Evolutionary conservation across 2,329 filamentous ascomycete genomes (phyloP).

Genomic region (Fusarium anthophilum): DNA sequence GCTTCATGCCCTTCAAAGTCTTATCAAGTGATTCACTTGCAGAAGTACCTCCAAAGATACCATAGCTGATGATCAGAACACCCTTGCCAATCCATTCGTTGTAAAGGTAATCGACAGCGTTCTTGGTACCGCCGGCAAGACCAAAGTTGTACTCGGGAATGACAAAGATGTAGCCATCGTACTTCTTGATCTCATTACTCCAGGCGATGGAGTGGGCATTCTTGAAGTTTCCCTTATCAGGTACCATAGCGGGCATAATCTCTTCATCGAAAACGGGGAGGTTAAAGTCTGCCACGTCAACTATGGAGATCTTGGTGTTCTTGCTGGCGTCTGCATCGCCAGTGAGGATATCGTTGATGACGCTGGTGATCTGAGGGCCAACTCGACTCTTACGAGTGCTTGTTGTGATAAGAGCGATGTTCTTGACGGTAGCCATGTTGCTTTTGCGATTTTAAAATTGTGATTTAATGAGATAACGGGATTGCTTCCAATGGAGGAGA

Average conservation of each 20-base stretch:
- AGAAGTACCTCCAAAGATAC: slow-evolving; percentile 9
- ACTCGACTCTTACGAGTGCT: slow-evolving; percentile 20
- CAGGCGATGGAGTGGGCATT: slow-evolving; percentile 56
- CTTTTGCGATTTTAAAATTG: fast-evolving
- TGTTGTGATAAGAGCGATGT: slow-evolving; percentile 18
- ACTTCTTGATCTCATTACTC: slow-evolving; percentile 53
- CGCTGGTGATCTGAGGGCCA: background rate
- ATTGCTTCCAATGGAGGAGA: background rate
- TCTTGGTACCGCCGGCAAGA: slow-evolving; percentile 64
- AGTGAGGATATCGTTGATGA: slow-evolving; percentile 14
- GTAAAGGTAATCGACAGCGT: slow-evolving; percentile 69
- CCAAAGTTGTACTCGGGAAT: slow-evolving; percentile 67
- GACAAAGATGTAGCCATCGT: slow-evolving; percentile 60
- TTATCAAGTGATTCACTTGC: background rate
- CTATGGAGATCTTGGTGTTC: background rate
- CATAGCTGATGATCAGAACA: slow-evolving; percentile 24
- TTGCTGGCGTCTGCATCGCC: background rate
- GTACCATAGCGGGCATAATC: slow-evolving; percentile 51
- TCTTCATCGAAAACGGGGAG: slow-evolving; percentile 59
- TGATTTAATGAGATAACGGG: too few species aligned
- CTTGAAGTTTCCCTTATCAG: slow-evolving; percentile 46
- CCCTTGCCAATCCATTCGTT: slow-evolving; percentile 57
- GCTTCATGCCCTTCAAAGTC: slow-evolving; percentile 14
- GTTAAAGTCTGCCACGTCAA: slow-evolving; percentile 32
- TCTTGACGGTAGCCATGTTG: slow-evolving; percentile 3